These are phyloP conservation scores for Amanita molliuscula DNA, from an alignment of 768 basidiomycete genomes.

Conservation along the genomic window DNA sequence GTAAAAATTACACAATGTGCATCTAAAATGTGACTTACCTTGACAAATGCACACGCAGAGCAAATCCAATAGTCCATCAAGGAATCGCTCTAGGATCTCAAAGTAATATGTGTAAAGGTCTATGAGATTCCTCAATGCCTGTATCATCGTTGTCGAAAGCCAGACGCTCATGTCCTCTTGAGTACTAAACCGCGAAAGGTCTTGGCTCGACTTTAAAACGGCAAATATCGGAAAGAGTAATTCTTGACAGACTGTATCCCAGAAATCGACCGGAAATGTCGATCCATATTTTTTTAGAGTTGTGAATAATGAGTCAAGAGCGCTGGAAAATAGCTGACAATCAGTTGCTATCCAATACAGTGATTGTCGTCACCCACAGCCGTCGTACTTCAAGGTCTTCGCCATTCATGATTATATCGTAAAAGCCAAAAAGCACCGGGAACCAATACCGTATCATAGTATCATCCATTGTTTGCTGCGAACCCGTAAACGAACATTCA, in stretches of 20 bases:
- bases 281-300: slow-evolving; percentile 87
- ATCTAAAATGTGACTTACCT: slow-evolving; percentile 42
- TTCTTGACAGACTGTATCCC: slow-evolving; percentile 96
- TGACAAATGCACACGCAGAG: slow-evolving; percentile 97
- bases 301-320: slow-evolving; percentile 91
- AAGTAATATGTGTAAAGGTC: slow-evolving; percentile 96
- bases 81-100: slow-evolving; percentile 76
- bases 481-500: slow-evolving; percentile 35
- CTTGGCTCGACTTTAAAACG: slow-evolving; percentile 87
- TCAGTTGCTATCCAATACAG: background rate
- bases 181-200: slow-evolving; percentile 85
- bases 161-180: slow-evolving; percentile 99
- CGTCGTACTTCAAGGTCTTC: slow-evolving; percentile 97
- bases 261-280: slow-evolving; percentile 84
- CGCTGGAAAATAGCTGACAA: slow-evolving; percentile 36
- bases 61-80: slow-evolving; percentile 90
- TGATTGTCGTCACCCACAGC: slow-evolving; percentile 49
- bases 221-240: slow-evolving; percentile 98
- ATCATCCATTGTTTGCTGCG: slow-evolving; percentile 48
- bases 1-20: slow-evolving; percentile 5
- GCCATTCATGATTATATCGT: slow-evolving; percentile 99
- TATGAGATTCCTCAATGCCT: slow-evolving; percentile 90
- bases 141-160: slow-evolving; percentile 98
- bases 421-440: slow-evolving; percentile 94
- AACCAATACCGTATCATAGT: slow-evolving; percentile 96